Conservation (phyloP, 2,329 filamentous ascomycete species). For the Colletotrichum sp. region DNA sequence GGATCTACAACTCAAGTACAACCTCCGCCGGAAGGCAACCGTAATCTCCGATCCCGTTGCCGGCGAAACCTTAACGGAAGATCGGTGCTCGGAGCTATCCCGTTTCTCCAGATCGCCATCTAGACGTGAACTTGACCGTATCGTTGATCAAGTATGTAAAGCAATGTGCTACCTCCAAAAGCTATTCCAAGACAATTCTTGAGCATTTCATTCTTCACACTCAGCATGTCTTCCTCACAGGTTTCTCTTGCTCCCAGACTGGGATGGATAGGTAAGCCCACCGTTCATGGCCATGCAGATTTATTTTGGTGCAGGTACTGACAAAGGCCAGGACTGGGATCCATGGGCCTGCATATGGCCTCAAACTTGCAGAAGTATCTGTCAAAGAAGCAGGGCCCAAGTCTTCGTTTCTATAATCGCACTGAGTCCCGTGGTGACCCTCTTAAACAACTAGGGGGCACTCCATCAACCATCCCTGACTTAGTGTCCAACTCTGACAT, state of each 20-base stretch:
- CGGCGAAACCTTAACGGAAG: background rate
- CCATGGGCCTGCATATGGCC: background rate
- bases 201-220: background rate
- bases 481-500: background rate
- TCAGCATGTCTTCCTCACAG: background rate
- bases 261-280: background rate
- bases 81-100: background rate
- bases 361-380: background rate
- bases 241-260: background rate
- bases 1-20: background rate
- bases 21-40: background rate
- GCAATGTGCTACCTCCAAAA: background rate
- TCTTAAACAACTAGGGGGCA: background rate
- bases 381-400: background rate
- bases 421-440: background rate
- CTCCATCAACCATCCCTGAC: background rate
- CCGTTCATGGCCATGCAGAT: background rate
- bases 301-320: background rate
- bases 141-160: background rate
- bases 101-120: background rate
- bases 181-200: background rate
- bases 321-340: background rate
- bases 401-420: background rate
- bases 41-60: background rate
- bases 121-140: background rate